A percentile compares a stretch with the other conserved stretches of the same genome.
Evolutionary conservation across 108 stramenopile genomes (phyloP).

Genomic region (Skeletonema menzelii): DNA sequence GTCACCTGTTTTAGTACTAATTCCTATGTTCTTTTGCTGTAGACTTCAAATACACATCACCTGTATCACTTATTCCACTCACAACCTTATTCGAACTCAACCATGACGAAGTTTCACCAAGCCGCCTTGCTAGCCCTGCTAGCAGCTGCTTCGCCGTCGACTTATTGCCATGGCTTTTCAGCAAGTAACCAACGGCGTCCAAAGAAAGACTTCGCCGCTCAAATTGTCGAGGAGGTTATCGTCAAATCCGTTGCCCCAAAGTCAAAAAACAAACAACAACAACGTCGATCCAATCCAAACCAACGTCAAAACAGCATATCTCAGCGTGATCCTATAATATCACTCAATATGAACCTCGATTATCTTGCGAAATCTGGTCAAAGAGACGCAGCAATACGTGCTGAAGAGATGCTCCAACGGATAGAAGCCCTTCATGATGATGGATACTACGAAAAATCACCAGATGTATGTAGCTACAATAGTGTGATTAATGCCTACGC

Average conservation of each 20-base stretch:
- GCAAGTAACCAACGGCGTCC: neutral
- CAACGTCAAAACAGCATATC: constrained; percentile 25
- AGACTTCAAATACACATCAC: no score
- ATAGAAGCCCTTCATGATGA: constrained; percentile 66
- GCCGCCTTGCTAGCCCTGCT: neutral
- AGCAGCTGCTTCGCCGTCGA: neutral
- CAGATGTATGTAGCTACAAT: constrained; percentile 42
- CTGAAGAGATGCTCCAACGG: constrained; percentile 67
- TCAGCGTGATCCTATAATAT: constrained; percentile 53
- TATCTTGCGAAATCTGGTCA: constrained; percentile 56
- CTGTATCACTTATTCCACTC: neutral
- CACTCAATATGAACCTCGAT: constrained; percentile 76
- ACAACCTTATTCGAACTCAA: neutral
- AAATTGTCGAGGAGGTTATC: neutral
- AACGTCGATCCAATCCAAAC: neutral
- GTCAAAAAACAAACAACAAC: neutral
- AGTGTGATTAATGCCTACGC: constrained; percentile 46
- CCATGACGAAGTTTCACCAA: neutral
- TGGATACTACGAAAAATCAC: constrained; percentile 74
- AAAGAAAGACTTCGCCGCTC: neutral
- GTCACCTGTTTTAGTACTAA: no score
- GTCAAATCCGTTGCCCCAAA: neutral
- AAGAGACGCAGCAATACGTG: constrained; percentile 52
- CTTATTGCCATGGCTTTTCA: neutral
- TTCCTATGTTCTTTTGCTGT: no score